phyloP scores from a whole-genome alignment of 108 stramenopile genomes.

The Pinguiococcus pyrenoidosus region DNA sequence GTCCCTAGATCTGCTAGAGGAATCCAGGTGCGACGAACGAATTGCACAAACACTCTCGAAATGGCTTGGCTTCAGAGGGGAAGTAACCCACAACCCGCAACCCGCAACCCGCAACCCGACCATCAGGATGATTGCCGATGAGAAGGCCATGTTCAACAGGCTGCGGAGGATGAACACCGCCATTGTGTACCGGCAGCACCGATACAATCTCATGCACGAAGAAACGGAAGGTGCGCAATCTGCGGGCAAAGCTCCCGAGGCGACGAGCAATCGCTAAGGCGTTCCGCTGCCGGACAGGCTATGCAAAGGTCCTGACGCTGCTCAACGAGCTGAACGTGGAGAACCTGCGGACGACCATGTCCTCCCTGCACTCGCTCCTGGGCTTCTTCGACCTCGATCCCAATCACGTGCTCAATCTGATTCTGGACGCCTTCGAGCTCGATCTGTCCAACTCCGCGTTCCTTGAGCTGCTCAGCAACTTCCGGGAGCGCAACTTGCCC shows the following conservation, averaged over 20 bases:
- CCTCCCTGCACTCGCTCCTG: constrained; percentile 43
- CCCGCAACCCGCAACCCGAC: too few species aligned
- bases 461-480: constrained; percentile 18
- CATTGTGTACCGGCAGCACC: constrained; percentile 69
- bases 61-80: too few species aligned
- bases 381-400: constrained; percentile 91
- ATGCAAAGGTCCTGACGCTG: constrained; percentile 49
- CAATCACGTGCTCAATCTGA: constrained; percentile 70
- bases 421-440: constrained; percentile 61
- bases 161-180: constrained; percentile 63
- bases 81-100: too few species aligned
- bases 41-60: too few species aligned
- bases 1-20: too few species aligned
- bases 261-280: too few species aligned
- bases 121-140: too few species aligned
- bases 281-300: too few species aligned
- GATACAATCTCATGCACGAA: constrained; percentile 79
- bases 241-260: too few species aligned
- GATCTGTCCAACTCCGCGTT: constrained; percentile 17
- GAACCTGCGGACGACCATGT: not conserved
- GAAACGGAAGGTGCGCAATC: constrained; percentile 91
- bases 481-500: constrained; percentile 41
- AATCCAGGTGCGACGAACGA: too few species aligned
- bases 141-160: too few species aligned
- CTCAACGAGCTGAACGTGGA: constrained; percentile 7